phyloP scores from a whole-genome alignment of 306 rosid species.

The Abrus precatorius region DNA sequence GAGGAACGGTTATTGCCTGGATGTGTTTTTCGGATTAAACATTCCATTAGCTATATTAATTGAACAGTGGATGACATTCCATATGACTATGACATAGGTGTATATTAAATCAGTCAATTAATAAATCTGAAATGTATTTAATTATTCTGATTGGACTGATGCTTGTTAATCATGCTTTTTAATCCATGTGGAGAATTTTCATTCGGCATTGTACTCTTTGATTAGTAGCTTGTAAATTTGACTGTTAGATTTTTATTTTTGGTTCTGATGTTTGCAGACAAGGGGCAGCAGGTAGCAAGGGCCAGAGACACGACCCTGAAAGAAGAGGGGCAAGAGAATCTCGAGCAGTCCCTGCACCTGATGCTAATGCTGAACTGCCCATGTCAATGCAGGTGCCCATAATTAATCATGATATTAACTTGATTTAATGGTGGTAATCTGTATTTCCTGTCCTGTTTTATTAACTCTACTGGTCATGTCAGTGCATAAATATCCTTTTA shows the following conservation, averaged over 20 bases:
- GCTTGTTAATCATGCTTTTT: constrained; percentile 15
- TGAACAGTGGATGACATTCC: not conserved
- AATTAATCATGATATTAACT: not conserved
- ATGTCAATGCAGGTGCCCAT: constrained; percentile 85
- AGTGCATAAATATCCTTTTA: constrained; percentile 6
- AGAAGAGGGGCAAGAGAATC: constrained; percentile 85
- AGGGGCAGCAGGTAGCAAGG: constrained; percentile 84
- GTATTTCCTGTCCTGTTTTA: not conserved
- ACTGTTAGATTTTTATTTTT: constrained; percentile 28
- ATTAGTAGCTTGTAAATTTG: constrained; percentile 20
- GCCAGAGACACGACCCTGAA: constrained; percentile 77
- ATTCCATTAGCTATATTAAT: not conserved
- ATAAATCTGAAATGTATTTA: constrained; percentile 2
- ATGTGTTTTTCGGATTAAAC: constrained; percentile 3
- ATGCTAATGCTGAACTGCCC: constrained; percentile 96
- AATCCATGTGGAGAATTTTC: not conserved
- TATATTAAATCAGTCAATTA: not conserved
- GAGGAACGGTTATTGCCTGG: not conserved
- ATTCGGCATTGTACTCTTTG: not conserved
- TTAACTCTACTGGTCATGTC: not conserved
- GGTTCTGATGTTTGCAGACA: constrained; percentile 63
- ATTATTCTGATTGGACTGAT: not conserved
- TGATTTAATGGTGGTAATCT: not conserved
- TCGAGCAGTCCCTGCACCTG: constrained; percentile 96
- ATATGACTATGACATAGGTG: constrained; percentile 18